Base-by-base conservation (phyloP, 176 grass and related monocot species). In the Stipa capillata region DNA sequence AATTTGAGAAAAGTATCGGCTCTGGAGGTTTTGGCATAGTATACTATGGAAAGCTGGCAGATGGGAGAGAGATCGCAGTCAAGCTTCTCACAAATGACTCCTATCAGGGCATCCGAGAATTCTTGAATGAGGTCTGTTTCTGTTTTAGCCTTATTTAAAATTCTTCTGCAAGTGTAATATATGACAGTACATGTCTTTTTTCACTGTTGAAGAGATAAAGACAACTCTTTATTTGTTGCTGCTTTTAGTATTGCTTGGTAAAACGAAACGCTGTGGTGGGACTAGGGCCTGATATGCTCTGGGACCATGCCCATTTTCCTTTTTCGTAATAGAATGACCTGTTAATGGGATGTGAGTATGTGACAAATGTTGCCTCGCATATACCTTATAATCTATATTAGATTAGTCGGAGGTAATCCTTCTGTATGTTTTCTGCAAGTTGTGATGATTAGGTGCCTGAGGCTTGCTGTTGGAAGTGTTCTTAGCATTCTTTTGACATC, bases 11-110 rank as follows among this genome's bases (percentile, higher is more conserved):
- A 72, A 85, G 61, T 79, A 82, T 97, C 13, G 94, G 94, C 27
- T 97, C 89, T 36, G 94, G 91, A 45, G 89, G 91, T 11, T 92
- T 90, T 79, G 94, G 85, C 14, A 86, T 88, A 43, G 91, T 97
- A 58, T 94, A 97, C 77, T 91, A 94, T 15, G 91, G 94, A 51
- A 94, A 86, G 82, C 65, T 97, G 60, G 25, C 79, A 76, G 89
- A 94, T 68, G 91, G 87, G 53, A 92, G 83, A 82, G 89, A 97
- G 53, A 97, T 94, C 16, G 89, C 94, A 43, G 94, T 86, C 47
- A 97, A 97, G 70, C 70, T 90, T 79, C 85, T 94, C 32, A 90
- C 77, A 48, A 92, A 83, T 15, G 87, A 97, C 56, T 90, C 89
- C 4, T 94, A 83, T 79, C 87, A 90, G 74, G 91, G 84, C 60